Evolutionary conservation across 2,329 filamentous ascomycete species (phyloP), one percentile per base, ranked within the genome.

Genomic region (Aspergillus sp.): DNA sequence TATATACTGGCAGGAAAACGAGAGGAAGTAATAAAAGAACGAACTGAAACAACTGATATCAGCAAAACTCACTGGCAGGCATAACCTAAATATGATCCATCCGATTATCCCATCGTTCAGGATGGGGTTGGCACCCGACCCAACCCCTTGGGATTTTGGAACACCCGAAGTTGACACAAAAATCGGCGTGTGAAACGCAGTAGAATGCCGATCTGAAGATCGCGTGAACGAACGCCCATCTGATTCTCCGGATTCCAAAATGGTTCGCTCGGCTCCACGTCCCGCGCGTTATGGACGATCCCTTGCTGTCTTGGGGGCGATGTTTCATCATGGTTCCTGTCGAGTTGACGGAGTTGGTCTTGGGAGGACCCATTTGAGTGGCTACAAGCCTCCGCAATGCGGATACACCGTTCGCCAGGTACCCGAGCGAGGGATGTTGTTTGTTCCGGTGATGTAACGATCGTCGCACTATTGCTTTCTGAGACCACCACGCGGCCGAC

Each of bases 381-480:
- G 39, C 39, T 19, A 13, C 41, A 5, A 44, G 41, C 41, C 41
- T 44, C 41, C 41, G 41, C 41, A 21, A n/a, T 21, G 41, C 17
- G 41, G 17, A 21, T 44, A 21, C 19, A 21, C 44, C 23, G 44
- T 48, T 48, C 44, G 44, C 44, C 44, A 25, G 44, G 44, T 48
- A 15, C 44, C 23, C 13, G 47, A n/a, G 47, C 23, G 47, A 49
- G 23, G 25, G 47, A 32, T 25, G 52, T 21, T 21, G 52, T 17
- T 54, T 32, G 15, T 11, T 15, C 38, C 17, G 38, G 53, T 62
- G 59, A 62, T 64, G 62, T 67, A 66, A 49, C 19, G 65, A 67
- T 63, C 64, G 54, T 44, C 65, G 21, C 47, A 59, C 60, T 67
- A 67, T 67, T 62, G 64, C 32, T 58, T 60, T 61, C 58, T 64